These are phyloP conservation scores for Leishmania arabica DNA, from an alignment of 208 protist genomes.

Conservation along the genomic window DNA sequence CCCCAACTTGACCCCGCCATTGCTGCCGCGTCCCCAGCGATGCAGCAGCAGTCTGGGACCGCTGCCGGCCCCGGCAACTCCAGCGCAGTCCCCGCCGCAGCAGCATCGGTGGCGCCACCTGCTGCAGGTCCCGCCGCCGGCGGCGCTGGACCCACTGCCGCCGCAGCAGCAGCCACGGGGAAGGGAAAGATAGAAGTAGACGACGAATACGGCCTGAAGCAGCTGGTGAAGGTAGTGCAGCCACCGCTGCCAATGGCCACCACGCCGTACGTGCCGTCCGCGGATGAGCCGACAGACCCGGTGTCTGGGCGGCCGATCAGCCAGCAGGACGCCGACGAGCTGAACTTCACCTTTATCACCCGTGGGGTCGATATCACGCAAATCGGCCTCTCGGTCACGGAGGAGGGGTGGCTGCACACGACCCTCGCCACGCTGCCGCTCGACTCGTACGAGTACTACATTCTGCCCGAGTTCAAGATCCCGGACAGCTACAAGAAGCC, in stretches of 20 bases:
- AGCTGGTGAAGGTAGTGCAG: constrained; percentile 47
- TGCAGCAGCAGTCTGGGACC: constrained; percentile 8
- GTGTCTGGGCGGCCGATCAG: constrained; percentile 41
- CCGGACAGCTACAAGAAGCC: constrained; percentile 83
- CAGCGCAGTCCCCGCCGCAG: constrained; percentile 7
- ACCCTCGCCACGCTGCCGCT: constrained; percentile 71
- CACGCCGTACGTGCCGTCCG: constrained; percentile 26
- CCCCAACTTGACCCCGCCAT: constrained; percentile 33
- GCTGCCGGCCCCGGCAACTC: constrained; percentile 16
- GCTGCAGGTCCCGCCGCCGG: neutral
- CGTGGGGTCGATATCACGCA: constrained; percentile 76
- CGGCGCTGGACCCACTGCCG: neutral
- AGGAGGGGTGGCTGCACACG: constrained; percentile 72
- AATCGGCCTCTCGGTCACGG: constrained; percentile 64
- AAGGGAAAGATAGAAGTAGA: constrained; percentile 61
- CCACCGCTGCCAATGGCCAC: constrained; percentile 38
- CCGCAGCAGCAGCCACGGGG: neutral
- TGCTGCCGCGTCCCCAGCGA: constrained; percentile 18
- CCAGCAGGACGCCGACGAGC: constrained; percentile 49
- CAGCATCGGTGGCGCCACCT: neutral
- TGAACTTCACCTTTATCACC: constrained; percentile 70
- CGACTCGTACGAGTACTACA: constrained; percentile 57
- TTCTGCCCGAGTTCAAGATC: constrained; percentile 80
- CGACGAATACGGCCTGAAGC: constrained; percentile 70
- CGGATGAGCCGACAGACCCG: constrained; percentile 36